Percentiles rank a stretch among this genome's conserved stretches.
Evolutionary conservation across 1,284 basidiomycete genomes (phyloP).

Genomic region (Naganishia albida): DNA sequence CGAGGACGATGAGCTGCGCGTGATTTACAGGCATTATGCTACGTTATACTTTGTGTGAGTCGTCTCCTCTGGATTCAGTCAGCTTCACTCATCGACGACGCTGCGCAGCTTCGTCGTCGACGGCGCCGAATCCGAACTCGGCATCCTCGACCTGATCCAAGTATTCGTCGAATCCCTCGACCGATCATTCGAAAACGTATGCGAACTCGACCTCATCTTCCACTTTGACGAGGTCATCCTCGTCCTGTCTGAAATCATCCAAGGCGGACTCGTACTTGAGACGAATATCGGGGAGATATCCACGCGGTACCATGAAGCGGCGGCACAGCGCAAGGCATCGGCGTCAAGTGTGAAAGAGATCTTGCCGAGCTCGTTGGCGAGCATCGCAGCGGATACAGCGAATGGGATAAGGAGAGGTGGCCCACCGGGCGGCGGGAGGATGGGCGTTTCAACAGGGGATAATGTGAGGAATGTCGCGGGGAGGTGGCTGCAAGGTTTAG

Average conservation of each 20-base stretch:
- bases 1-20: constrained; percentile 52
- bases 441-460: constrained; percentile 25
- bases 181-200: constrained; percentile 95
- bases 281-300: constrained; percentile 94
- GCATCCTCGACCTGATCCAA: constrained; percentile 95
- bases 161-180: constrained; percentile 97
- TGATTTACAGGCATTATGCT: constrained; percentile 71
- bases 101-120: constrained; percentile 78
- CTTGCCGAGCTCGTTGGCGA: constrained; percentile 18
- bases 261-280: constrained; percentile 96
- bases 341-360: constrained; percentile 27
- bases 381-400: constrained; percentile 24
- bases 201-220: constrained; percentile 97
- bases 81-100: not conserved
- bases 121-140: constrained; percentile 90
- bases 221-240: constrained; percentile 98
- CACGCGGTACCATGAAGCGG: constrained; percentile 60
- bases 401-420: constrained; percentile 14
- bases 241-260: constrained; percentile 90
- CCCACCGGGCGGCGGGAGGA: constrained; percentile 18
- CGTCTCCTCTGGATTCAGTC: not conserved
- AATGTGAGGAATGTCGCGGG: constrained; percentile 30
- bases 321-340: constrained; percentile 26
- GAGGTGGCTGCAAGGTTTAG: constrained; percentile 30
- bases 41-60: constrained; percentile 85